phyloP scores from a whole-genome alignment of 345 rosid species.

The Sisymbrium irio region DNA sequence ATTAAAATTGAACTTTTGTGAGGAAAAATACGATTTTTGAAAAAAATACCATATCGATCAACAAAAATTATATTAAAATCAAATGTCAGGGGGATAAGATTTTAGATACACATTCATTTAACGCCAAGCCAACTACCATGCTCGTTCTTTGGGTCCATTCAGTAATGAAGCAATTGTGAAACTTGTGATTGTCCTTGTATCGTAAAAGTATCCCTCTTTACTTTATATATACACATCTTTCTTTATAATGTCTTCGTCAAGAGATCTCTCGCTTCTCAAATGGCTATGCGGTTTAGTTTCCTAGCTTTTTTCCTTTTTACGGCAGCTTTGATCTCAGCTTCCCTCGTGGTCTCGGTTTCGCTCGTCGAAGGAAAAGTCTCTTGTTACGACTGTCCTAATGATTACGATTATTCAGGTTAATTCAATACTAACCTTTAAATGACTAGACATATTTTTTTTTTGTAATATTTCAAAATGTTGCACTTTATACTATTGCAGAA shows the following conservation, averaged over 20 bases:
- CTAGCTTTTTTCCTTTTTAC: conserved; percentile 38
- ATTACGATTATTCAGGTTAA: conserved; percentile 61
- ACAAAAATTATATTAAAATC: not conserved
- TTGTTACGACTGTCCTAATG: conserved; percentile 56
- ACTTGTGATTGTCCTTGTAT: conserved; percentile 26
- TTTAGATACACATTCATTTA: conserved; percentile 23
- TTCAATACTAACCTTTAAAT: not conserved
- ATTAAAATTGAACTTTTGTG: too few relatives aligned
- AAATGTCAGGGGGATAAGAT: conserved; percentile 14
- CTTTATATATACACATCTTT: conserved; percentile 15
- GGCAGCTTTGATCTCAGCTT: conserved; percentile 34
- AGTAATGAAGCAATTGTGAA: conserved; percentile 35
- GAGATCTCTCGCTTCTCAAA: conserved; percentile 29
- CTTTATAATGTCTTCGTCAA: conserved; percentile 1
- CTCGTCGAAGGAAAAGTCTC: conserved; percentile 54
- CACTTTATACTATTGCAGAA: not conserved
- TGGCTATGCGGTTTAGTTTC: conserved; percentile 36
- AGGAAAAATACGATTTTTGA: too few relatives aligned
- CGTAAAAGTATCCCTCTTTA: not conserved
- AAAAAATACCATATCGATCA: not conserved
- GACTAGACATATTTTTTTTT: not conserved
- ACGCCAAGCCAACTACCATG: conserved; percentile 39
- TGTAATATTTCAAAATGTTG: too few relatives aligned
- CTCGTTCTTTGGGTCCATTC: conserved; percentile 23
- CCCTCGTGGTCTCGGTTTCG: conserved; percentile 40